Conservation (phyloP, 2,329 filamentous ascomycete species). For the Epichloe sibirici region DNA sequence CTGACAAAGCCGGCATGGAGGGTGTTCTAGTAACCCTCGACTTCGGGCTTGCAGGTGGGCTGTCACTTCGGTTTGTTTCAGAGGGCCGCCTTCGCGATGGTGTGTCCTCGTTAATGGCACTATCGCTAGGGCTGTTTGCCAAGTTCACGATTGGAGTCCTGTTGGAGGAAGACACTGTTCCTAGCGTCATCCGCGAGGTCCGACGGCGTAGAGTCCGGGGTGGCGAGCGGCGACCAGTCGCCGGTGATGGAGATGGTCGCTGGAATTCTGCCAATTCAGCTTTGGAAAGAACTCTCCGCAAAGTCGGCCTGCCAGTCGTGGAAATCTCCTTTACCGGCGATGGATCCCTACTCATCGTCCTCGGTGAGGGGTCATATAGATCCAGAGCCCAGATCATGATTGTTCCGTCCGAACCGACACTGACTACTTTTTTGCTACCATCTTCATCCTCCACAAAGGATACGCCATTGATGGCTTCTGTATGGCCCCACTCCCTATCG, state of each 20-base stretch:
- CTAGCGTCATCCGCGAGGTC: conserved; percentile 38
- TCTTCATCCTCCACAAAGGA: conserved; percentile 53
- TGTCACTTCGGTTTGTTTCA: conserved; percentile 30
- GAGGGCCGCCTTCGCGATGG: conserved; percentile 37
- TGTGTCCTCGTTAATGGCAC: conserved; percentile 30
- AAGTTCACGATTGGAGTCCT: conserved; percentile 28
- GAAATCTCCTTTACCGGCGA: conserved; percentile 44
- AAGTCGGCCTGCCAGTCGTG: conserved; percentile 52
- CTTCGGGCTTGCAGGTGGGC: conserved; percentile 39
- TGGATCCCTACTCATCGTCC: conserved; percentile 35
- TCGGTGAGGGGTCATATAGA: conserved; percentile 30
- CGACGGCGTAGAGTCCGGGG: conserved; percentile 41
- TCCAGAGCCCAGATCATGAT: conserved; percentile 67
- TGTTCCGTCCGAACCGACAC: conserved; percentile 67
- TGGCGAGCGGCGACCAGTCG: conserved; percentile 39
- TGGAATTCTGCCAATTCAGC: conserved; percentile 76
- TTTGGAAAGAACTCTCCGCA: conserved; percentile 77
- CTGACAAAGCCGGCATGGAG: conserved; percentile 39
- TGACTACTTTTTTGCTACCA: conserved; percentile 49
- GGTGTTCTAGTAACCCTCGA: conserved; percentile 35
- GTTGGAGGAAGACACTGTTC: conserved; percentile 17
- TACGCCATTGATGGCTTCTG: conserved; percentile 81
- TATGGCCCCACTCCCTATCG: conserved; percentile 88
- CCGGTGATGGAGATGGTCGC: conserved; percentile 29
- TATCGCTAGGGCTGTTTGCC: conserved; percentile 28